Base-by-base conservation (phyloP, 2,329 filamentous ascomycete species). In the Alternaria panax region DNA sequence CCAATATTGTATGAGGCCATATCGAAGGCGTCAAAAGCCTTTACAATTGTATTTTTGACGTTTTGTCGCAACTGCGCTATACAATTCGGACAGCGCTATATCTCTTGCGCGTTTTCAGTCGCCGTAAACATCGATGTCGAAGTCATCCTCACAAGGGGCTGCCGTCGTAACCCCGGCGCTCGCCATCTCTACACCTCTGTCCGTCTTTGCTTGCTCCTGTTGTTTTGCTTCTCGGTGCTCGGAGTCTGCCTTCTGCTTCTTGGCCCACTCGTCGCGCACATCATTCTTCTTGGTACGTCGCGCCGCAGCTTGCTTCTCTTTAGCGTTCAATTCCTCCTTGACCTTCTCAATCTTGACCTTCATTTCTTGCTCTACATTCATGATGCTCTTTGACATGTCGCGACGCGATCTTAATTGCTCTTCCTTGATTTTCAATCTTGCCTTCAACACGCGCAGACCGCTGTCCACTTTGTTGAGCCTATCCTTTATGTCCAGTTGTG, bases 61-160 rank as follows among this genome's bases (percentile, higher is more conserved):
- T 48, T 22, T 24, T 34, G 45, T 48, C 16, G 30, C 30, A 48
- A 4, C 20, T 16, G 30, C 22, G 30, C 45, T 11, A 7, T 48
- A 18, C n/a, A 24, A 16, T 27, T 30, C 16, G 12, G 20, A 20
- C 22, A 24, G 20, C 30, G 28, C 32, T 11, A 7, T 9, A 6
- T 22, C 30, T 16, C 7, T 45, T 38, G 30, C 42, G 16, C 22
- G 25, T 41, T 48, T 36, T 32, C 30, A 36, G 16, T 55, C 27
- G 5, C 36, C 43, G 27, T 50, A 40, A 14, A 54, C 20, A 11
- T 54, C 52, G n/a, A 54, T 47, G 22, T 41, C 38, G 20, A 41
- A 47, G 5, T 54, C 32, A 28, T 47, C 30, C 14, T 46, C 32
- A 28, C 18, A 22, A 14, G 8, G 24, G 9, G 20, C 14, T 20